Evolutionary conservation across 129 eudicot species (phyloP), one percentile per base, ranked within the genome.

Genomic region (Tanacetum coccineum): DNA sequence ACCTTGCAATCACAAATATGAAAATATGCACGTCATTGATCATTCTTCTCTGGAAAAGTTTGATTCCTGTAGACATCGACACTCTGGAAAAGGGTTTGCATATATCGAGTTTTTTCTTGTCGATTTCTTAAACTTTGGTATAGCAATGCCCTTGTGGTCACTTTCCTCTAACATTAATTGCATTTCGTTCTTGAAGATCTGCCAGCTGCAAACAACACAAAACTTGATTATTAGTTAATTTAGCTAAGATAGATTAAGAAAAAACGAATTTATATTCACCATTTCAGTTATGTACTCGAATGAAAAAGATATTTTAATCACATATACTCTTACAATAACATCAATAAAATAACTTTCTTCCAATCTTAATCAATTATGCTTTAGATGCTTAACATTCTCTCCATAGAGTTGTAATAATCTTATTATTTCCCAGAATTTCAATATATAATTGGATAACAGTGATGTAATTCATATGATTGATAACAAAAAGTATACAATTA

Each of bases 11-110:
- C 59, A 65, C 21, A 68, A 36, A 59, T 57, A 14, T 26, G 66
- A 64, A 61, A 64, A 66, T 48, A 54, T 52, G 40, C 40, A 32
- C 40, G n/a, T n/a, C n/a, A n/a, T n/a, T n/a, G n/a, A 70, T 59
- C 28, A 62, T 62, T 65, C 67, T 40, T 62, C 66, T 48, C 68
- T 67, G 9, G 80, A 72, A 57, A 79, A 70, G 28, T 67, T 78
- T 30, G 87, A 81, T 40, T 81, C 84, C 70, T 76, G 80, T 14
- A 87, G 86, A 64, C 97, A 91, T 78, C 81, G 79, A 74, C 97
- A 91, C 36, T 85, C 90, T 52, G 96, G 97, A 68, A 91, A 82
- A 46, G 97, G 97, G 74, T 87, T 83, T 21, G 79, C 75, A 55
- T 62, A 91, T 52, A 91, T 63, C 17, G 95, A 87, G 66, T 73